Evolutionary conservation across 2,329 filamentous ascomycete genomes (phyloP).

Genomic region (Fusarium chaquense): DNA sequence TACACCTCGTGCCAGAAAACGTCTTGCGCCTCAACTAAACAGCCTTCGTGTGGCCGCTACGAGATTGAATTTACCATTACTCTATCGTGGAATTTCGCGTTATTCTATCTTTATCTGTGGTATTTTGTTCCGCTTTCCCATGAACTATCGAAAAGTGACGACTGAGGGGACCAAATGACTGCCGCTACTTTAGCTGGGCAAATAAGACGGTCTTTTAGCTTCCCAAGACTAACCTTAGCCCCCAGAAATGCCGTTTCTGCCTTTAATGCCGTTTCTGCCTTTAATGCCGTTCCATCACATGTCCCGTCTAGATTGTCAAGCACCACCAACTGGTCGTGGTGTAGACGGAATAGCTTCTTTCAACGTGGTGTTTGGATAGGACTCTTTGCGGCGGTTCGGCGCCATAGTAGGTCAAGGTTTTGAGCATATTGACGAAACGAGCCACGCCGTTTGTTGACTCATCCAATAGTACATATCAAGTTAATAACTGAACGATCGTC

Average conservation of each 20-base stretch:
- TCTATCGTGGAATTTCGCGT: not conserved
- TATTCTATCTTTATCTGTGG: constrained; percentile 32
- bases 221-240: not conserved
- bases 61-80: constrained; percentile 7
- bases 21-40: constrained; percentile 27
- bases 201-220: not conserved
- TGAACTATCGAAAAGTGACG: not conserved
- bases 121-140: constrained; percentile 2
- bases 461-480: not conserved
- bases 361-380: not conserved
- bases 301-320: constrained; percentile 5
- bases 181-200: constrained; percentile 6
- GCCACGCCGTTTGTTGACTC: constrained; percentile 9
- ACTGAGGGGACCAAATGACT: constrained; percentile 1
- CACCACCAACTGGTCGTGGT: not conserved
- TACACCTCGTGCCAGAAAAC: constrained; percentile 10
- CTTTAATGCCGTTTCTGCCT: not conserved
- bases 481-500: not conserved
- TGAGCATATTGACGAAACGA: constrained; percentile 1
- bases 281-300: constrained; percentile 9
- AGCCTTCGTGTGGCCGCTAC: constrained; percentile 6
- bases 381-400: not conserved
- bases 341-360: not conserved
- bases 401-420: constrained; percentile 26
- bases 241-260: constrained; percentile 12